Base-by-base conservation (phyloP, 352 stramenopile species). In the Phytophthora fragariaefolia region DNA sequence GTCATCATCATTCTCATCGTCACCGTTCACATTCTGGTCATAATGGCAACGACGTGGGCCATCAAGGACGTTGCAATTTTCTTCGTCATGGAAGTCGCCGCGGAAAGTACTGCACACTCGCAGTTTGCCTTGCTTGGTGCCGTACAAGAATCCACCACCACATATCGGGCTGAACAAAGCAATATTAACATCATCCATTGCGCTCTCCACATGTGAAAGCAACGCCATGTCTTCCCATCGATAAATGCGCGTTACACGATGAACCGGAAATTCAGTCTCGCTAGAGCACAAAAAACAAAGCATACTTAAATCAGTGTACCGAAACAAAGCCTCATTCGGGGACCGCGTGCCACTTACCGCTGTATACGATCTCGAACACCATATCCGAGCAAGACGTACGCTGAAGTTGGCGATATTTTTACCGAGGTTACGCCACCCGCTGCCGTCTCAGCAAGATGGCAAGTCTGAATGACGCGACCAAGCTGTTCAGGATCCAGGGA, bases 171-270 rank as follows among this genome's bases (percentile, higher is more conserved):
- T 98, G 75, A 99, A 99, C 32, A 98, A 73, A 46, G 97, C 97
- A 80, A 99, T 99, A 74, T 99, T 99, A 28, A 99, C 97, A 82
- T 99, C 97, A 70, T 99, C 97, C 36, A 98, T 88, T 30, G 87
- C 86, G 36, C 84, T 93, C 57, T 96, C 85, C 9, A 97, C 83
- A 50, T 95, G 82, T 2, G 83, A 91, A 13, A 95, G 76, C n/a
- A 93, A 70, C 55, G 79, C 84, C 88, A 97, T 97, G 61, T 96
- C 87, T 64, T 93, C 85, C 85, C 89, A 94, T 46, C 87, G 85
- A 69, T 96, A 97, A 49, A 96, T 95, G 24, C 87, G 81, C 49
- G 87, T 93, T 47, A 97, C 87, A 42, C 88, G 87, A 74, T 95
- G 88, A 20, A 93, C 74, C 17, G 87, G 87, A 38, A 93, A 93